phyloP scores from a whole-genome alignment of 2,329 filamentous ascomycete genomes.

The Thelonectria olida region DNA sequence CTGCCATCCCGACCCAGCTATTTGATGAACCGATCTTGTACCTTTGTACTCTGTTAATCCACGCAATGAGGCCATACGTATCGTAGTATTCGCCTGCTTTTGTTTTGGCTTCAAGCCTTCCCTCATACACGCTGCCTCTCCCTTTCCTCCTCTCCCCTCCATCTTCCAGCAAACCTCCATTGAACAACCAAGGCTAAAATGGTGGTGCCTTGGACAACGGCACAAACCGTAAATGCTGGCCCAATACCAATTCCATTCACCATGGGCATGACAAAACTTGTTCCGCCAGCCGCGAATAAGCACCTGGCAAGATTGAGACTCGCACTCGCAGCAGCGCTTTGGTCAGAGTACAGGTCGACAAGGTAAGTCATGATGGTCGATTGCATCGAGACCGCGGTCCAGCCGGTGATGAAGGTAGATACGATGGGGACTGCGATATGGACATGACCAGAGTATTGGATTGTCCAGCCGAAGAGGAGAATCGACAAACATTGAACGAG shows the following conservation, averaged over 20 bases:
- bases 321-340: constrained; percentile 61
- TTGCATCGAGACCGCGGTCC: constrained; percentile 59
- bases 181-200: constrained; percentile 34
- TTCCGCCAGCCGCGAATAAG: constrained; percentile 60
- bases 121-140: neutral
- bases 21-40: too few species aligned
- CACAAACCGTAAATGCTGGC: constrained; percentile 57
- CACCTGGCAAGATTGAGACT: constrained; percentile 63
- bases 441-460: constrained; percentile 51
- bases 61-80: too few species aligned
- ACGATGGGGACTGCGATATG: constrained; percentile 60
- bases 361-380: constrained; percentile 61
- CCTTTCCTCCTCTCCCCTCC: neutral
- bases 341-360: constrained; percentile 60
- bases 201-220: constrained; percentile 53
- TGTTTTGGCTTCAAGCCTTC: too few species aligned
- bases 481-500: constrained; percentile 56
- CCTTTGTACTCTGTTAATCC: too few species aligned
- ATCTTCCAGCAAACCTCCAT: constrained; percentile 1
- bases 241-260: constrained; percentile 57
- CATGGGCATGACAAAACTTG: constrained; percentile 59
- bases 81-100: too few species aligned
- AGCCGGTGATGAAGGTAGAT: constrained; percentile 61
- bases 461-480: constrained; percentile 62
- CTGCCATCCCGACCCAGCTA: too few species aligned